These are phyloP conservation scores for Collariella sp. DNA, from an alignment of 495 filamentous ascomycete species.

Conservation along the genomic window DNA sequence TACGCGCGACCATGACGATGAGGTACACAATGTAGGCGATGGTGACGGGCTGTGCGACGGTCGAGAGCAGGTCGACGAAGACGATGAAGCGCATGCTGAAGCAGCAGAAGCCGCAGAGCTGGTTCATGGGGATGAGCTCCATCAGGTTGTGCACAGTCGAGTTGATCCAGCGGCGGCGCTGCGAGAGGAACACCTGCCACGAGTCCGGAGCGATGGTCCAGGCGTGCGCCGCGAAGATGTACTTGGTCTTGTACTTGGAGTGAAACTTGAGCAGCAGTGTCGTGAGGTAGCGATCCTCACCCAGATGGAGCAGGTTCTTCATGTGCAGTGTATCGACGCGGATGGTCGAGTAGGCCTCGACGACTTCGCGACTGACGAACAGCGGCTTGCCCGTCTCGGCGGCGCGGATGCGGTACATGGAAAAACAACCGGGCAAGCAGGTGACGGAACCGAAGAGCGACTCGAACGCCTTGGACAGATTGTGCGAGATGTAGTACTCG, in stretches of 20 bases:
- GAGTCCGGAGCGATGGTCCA: slow-evolving; percentile 94
- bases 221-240: slow-evolving; percentile 81
- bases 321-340: slow-evolving; percentile 97
- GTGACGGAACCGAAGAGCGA: slow-evolving; percentile 95
- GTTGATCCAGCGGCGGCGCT: slow-evolving; percentile 99
- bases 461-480: slow-evolving; percentile 97
- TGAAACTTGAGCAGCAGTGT: slow-evolving; percentile 91
- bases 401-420: slow-evolving; percentile 94
- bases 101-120: slow-evolving; percentile 98
- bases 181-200: slow-evolving; percentile 90
- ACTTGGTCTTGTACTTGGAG: slow-evolving; percentile 95
- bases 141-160: slow-evolving; percentile 97
- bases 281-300: slow-evolving; percentile 92
- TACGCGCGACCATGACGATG: slow-evolving; percentile 58
- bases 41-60: slow-evolving; percentile 83
- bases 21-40: slow-evolving; percentile 89
- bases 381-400: slow-evolving; percentile 90
- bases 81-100: slow-evolving; percentile 99
- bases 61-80: slow-evolving; percentile 87
- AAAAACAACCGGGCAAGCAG: slow-evolving; percentile 95
- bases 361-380: slow-evolving; percentile 85
- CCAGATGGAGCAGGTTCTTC: slow-evolving; percentile 95
- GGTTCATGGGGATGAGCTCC: slow-evolving; percentile 84
- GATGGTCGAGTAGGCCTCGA: slow-evolving; percentile 79
- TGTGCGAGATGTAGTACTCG: slow-evolving; percentile 99